Evolutionary conservation across 495 filamentous ascomycete genomes (phyloP).

Genomic region (Aspergillus egyptiacus): DNA sequence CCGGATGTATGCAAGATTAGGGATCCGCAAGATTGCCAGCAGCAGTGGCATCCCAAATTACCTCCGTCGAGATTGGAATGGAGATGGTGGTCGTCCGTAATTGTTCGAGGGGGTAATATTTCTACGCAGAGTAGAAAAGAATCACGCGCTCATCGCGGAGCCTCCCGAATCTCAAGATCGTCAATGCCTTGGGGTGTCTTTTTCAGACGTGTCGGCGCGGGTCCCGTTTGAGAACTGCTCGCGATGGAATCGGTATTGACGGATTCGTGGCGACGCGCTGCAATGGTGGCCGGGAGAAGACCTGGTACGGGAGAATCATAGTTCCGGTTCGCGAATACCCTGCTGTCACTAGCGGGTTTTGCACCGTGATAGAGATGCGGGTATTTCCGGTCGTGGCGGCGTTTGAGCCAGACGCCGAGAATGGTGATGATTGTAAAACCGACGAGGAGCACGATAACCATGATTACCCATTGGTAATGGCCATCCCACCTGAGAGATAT

Average conservation of each 20-base stretch:
- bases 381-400: slow-evolving; percentile 43
- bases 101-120: too few relatives aligned
- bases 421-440: slow-evolving; percentile 38
- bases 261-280: slow-evolving; percentile 15
- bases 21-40: background rate
- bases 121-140: too few relatives aligned
- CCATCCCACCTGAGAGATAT: slow-evolving; percentile 37
- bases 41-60: too few relatives aligned
- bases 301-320: slow-evolving; percentile 15
- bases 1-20: slow-evolving; percentile 23
- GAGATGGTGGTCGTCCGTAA: too few relatives aligned
- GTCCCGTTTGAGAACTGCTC: slow-evolving; percentile 27
- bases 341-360: slow-evolving; percentile 18
- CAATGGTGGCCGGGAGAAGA: slow-evolving; percentile 6
- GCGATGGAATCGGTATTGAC: slow-evolving; percentile 22
- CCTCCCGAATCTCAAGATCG: slow-evolving; percentile 29
- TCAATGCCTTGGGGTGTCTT: slow-evolving; percentile 14
- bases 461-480: slow-evolving; percentile 49
- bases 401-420: slow-evolving; percentile 40
- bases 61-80: too few relatives aligned
- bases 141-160: slow-evolving; percentile 18
- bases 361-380: slow-evolving; percentile 32
- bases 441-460: slow-evolving; percentile 47
- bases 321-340: slow-evolving; percentile 16
- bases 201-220: slow-evolving; percentile 21